A percentile compares a stretch with the other conserved stretches of the same genome.
These are phyloP conservation scores for Cercophora scortea DNA, from an alignment of 495 filamentous ascomycete species.

Conservation along the genomic window DNA sequence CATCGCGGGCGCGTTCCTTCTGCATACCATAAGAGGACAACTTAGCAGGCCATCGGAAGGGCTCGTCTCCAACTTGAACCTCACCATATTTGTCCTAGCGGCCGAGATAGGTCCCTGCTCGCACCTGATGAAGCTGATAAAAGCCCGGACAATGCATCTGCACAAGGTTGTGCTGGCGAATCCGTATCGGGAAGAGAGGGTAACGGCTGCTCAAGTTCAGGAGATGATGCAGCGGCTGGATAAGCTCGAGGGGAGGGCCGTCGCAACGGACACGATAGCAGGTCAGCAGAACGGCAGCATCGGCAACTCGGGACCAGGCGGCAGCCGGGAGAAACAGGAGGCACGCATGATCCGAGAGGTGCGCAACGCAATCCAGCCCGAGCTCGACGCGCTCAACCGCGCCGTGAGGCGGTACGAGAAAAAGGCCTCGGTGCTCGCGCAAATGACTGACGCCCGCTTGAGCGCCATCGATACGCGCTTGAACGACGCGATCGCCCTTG, in stretches of 20 bases:
- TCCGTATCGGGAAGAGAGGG: slow-evolving; percentile 32
- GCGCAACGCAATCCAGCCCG: slow-evolving; percentile 59
- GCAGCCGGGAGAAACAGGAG: slow-evolving; percentile 17
- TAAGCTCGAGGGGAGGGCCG: slow-evolving; percentile 50
- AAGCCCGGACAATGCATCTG: slow-evolving; percentile 71
- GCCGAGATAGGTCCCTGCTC: slow-evolving; percentile 75
- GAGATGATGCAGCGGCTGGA: slow-evolving; percentile 59
- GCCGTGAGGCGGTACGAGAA: slow-evolving; percentile 95
- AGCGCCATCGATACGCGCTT: slow-evolving; percentile 59
- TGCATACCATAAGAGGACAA: slow-evolving; percentile 66
- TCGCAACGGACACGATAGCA: background rate
- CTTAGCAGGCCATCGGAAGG: slow-evolving; percentile 79
- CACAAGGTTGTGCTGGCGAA: slow-evolving; percentile 62
- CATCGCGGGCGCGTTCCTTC: slow-evolving; percentile 64
- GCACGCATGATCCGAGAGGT: slow-evolving; percentile 49
- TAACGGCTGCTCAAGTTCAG: slow-evolving; percentile 38
- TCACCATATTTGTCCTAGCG: slow-evolving; percentile 87
- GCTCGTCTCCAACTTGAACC: slow-evolving; percentile 82
- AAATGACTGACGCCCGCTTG: slow-evolving; percentile 70
- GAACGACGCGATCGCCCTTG: slow-evolving; percentile 69
- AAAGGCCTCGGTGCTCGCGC: slow-evolving; percentile 59
- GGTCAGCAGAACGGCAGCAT: slow-evolving; percentile 16
- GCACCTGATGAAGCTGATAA: slow-evolving; percentile 73
- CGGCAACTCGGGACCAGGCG: slow-evolving; percentile 4
- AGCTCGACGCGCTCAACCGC: slow-evolving; percentile 82